phyloP scores from a whole-genome alignment of 192 early-diverging fungal genomes.

The Entomortierella beljakovae region DNA sequence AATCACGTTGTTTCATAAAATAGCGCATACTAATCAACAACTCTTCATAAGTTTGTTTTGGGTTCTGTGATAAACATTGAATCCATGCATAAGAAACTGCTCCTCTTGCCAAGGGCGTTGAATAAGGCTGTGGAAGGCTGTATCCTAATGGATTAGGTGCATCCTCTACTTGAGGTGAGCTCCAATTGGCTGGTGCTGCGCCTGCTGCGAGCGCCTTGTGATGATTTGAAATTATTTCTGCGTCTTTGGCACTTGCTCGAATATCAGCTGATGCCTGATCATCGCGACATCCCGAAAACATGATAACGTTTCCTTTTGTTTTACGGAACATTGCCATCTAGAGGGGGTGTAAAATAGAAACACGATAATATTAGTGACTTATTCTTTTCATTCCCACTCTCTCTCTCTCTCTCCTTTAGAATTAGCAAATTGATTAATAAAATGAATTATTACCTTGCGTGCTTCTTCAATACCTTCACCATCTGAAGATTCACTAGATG shows the following conservation, averaged over 20 bases:
- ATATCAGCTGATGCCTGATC: constrained; percentile 78
- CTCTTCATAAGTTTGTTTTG: constrained; percentile 44
- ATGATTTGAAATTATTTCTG: constrained; percentile 73
- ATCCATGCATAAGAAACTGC: constrained; percentile 52
- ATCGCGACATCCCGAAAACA: constrained; percentile 77
- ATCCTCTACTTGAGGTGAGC: constrained; percentile 2
- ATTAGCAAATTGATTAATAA: no score
- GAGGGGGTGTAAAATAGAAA: not conserved
- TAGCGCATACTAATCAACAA: constrained; percentile 46
- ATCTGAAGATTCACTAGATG: no score
- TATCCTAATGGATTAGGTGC: constrained; percentile 34
- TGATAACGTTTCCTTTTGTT: constrained; percentile 72
- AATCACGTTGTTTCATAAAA: constrained; percentile 53
- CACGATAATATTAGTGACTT: not conserved
- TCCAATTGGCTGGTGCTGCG: constrained; percentile 5
- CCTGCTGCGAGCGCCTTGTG: constrained; percentile 7
- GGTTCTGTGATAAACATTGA: constrained; percentile 41
- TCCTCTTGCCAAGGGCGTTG: constrained; percentile 40
- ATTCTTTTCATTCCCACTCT: no score
- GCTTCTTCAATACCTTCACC: constrained; percentile 43
- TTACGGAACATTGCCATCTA: constrained; percentile 49
- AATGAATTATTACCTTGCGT: constrained; percentile 22
- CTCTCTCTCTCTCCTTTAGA: no score
- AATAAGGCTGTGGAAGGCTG: constrained; percentile 53
- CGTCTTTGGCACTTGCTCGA: constrained; percentile 69